A percentile compares a stretch with the other conserved stretches of the same genome.
Evolutionary conservation across 208 protist species (phyloP).

Genomic region (Leishmania tarentolae): DNA sequence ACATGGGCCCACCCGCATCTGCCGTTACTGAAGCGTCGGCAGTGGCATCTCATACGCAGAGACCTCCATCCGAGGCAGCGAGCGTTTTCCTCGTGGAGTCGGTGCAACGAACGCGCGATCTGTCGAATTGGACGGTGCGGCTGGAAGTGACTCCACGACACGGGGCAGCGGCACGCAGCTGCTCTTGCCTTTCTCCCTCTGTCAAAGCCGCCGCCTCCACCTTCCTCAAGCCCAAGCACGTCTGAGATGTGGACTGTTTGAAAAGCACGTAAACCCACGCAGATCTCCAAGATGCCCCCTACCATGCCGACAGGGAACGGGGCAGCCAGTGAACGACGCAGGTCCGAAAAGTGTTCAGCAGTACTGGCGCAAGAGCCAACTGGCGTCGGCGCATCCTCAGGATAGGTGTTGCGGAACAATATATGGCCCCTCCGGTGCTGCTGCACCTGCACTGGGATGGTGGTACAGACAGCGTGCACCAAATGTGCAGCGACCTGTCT

Average conservation of each 20-base stretch:
- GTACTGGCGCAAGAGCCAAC: not conserved
- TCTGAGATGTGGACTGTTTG: not conserved
- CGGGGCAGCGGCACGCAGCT: not conserved
- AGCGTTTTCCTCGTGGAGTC: not conserved
- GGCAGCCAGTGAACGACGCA: conserved; percentile 1
- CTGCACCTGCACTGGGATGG: conserved; percentile 26
- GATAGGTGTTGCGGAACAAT: not conserved
- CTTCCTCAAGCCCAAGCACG: not conserved
- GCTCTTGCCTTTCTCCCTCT: not conserved
- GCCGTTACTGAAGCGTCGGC: not conserved
- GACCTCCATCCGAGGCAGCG: not conserved
- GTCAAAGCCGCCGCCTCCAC: not conserved
- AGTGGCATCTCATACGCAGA: not conserved
- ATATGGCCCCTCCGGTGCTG: too few species aligned
- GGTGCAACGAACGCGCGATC: not conserved
- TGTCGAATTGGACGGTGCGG: not conserved
- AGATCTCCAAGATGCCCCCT: not conserved
- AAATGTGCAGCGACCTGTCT: conserved; percentile 63
- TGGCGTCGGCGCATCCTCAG: not conserved
- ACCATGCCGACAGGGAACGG: not conserved
- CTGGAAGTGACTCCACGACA: not conserved
- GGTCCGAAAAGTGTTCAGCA: not conserved
- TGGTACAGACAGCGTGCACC: conserved; percentile 83
- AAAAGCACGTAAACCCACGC: not conserved
- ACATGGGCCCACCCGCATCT: conserved; percentile 1